Evolutionary conservation across 805 yeast genomes (phyloP), one percentile per base, ranked within the genome.

Genomic region (Pichia cephalocereana): DNA sequence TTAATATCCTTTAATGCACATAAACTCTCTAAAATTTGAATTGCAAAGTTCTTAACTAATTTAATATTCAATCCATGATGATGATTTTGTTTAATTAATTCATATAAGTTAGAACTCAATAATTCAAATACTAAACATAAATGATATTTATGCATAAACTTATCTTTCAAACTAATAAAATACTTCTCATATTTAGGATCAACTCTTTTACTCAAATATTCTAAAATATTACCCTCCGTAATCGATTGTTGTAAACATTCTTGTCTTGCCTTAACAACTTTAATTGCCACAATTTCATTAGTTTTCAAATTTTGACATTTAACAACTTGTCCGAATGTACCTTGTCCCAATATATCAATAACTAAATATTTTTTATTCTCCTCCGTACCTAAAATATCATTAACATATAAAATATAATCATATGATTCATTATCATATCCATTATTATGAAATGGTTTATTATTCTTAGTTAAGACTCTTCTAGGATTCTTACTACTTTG

Each of bases 321-420:
- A 40, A 90, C 95, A 43, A 93, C 99, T 68, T 93, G 98, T 10
- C 99, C 99, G 72, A 93, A 93, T 1, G 99, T 90, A 3, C 99
- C 99, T 52, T 90, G 91, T 0, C 99, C 99, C 40, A 93, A 67
- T 15, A 93, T 74, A 64, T 91, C 98, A 49, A 93, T 69, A 6
- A 93, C 96, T 59, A 93, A 73, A 62, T 90, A 91, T 61, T 86
- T 85, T 47, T 90, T 73, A 50, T 87, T 90, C 54, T 86, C 93
- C 56, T 84, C 87, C 4, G 79, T 74, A 6, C 99, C 98, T 39
- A 93, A 69, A 26, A 93, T 81, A 63, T 95, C 99, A 64, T 95
- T 93, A 23, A 93, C 99, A 56, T 89, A 91, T 18, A 95, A 69
- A 48, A 93, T 91, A 61, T 90, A 91, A 67, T 93, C 96, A 62